Conservation (phyloP, 2,329 filamentous ascomycete genomes). For the Cadophora gregata region DNA sequence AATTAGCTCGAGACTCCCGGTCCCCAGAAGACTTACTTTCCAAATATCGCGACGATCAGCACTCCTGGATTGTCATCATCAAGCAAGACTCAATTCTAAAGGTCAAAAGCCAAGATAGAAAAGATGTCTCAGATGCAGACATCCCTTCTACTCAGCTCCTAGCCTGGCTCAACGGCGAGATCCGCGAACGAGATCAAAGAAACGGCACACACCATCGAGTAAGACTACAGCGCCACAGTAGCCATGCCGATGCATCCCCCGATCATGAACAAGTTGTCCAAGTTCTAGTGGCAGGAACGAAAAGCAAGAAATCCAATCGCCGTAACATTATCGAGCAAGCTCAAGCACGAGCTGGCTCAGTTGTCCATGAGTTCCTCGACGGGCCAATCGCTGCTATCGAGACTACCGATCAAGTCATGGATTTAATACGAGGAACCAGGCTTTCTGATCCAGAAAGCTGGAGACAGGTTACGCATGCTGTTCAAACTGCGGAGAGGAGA, state of each 20-base stretch:
- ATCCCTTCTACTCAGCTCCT: constrained; percentile 75
- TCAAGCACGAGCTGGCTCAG: constrained; percentile 61
- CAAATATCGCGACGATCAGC: constrained; percentile 76
- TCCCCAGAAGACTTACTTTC: constrained; percentile 81
- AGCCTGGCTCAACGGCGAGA: constrained; percentile 80
- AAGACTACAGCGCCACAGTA: constrained; percentile 43
- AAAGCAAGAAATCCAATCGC: constrained; percentile 91
- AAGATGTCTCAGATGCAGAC: constrained; percentile 77
- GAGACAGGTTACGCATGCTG: constrained; percentile 79
- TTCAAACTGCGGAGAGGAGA: constrained; percentile 77
- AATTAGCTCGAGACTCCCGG: constrained; percentile 80
- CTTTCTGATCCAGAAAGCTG: constrained; percentile 84
- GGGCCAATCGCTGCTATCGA: constrained; percentile 89
- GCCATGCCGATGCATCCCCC: constrained; percentile 36
- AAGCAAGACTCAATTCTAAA: constrained; percentile 81
- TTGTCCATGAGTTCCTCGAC: constrained; percentile 73
- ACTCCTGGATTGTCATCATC: constrained; percentile 88
- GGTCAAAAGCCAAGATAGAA: constrained; percentile 77
- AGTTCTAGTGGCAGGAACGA: constrained; percentile 81
- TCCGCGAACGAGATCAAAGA: constrained; percentile 76
- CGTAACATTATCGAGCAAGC: constrained; percentile 85
- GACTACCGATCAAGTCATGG: constrained; percentile 82
- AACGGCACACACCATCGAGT: constrained; percentile 55
- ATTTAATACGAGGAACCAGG: constrained; percentile 74
- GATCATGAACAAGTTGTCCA: constrained; percentile 75